Evolutionary conservation across 2,329 filamentous ascomycete genomes (phyloP).

Genomic region (Acephala macrosclerotiorum): DNA sequence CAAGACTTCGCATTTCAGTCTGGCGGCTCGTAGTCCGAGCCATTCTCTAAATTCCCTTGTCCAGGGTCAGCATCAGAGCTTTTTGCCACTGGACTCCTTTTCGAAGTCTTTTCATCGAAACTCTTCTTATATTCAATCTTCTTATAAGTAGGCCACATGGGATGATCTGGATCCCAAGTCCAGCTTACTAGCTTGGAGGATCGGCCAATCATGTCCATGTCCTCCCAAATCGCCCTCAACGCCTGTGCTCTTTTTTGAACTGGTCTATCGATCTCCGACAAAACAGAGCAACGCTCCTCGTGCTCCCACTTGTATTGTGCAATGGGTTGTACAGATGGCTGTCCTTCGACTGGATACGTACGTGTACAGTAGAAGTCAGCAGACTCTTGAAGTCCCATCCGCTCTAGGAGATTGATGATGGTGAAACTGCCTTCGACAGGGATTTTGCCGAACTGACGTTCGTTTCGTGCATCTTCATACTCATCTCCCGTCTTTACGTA

Average conservation of each 20-base stretch:
- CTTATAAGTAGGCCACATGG: not conserved
- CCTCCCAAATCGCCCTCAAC: not conserved
- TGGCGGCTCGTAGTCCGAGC: too few relatives aligned
- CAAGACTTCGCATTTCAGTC: too few relatives aligned
- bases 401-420: constrained; percentile 16
- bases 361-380: constrained; percentile 13
- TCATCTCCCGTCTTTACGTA: constrained; percentile 13
- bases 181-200: not conserved
- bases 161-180: not conserved
- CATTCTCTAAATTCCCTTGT: too few relatives aligned
- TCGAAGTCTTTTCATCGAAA: not conserved
- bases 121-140: not conserved
- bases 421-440: constrained; percentile 14
- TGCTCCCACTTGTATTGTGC: not conserved
- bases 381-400: not conserved
- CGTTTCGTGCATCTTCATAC: not conserved
- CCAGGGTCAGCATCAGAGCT: too few relatives aligned
- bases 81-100: too few relatives aligned
- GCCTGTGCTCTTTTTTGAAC: not conserved
- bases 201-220: not conserved
- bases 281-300: not conserved
- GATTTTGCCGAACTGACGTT: constrained; percentile 10
- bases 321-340: not conserved
- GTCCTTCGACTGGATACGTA: not conserved
- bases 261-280: not conserved